Percentiles rank a stretch among this genome's conserved stretches.
These are phyloP conservation scores for Plenodomus lindquistii DNA, from an alignment of 2,329 filamentous ascomycete genomes.

Conservation along the genomic window DNA sequence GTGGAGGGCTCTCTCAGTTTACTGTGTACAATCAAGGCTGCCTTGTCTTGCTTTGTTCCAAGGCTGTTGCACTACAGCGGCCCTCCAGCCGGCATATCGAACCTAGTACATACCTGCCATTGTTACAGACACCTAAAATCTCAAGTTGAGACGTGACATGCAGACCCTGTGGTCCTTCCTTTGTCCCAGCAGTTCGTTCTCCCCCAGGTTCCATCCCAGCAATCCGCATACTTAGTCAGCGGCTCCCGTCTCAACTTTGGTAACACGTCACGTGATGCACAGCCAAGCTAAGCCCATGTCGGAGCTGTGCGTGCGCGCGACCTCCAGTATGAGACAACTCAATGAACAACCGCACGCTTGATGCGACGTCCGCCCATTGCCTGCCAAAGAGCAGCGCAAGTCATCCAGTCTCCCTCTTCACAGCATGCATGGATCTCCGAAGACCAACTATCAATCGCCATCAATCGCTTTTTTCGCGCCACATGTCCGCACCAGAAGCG, in stretches of 20 bases:
- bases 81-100: no score
- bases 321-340: conserved; percentile 15
- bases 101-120: neutral
- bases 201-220: no score
- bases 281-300: neutral
- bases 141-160: neutral
- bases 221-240: neutral
- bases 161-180: neutral
- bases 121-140: neutral
- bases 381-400: conserved; percentile 56
- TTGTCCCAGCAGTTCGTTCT: neutral
- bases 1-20: no score
- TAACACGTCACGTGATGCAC: no score
- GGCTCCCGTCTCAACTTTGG: no score
- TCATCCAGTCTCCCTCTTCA: conserved; percentile 43
- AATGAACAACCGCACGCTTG: conserved; percentile 35
- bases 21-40: no score
- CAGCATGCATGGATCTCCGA: conserved; percentile 65
- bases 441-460: conserved; percentile 56
- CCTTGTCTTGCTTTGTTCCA: no score
- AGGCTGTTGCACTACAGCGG: no score
- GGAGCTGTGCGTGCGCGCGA: neutral
- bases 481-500: conserved; percentile 52
- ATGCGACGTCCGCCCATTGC: conserved; percentile 55
- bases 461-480: conserved; percentile 56